These are phyloP conservation scores for Neonectria sp. DNA, from an alignment of 2,329 filamentous ascomycete species.

Conservation along the genomic window DNA sequence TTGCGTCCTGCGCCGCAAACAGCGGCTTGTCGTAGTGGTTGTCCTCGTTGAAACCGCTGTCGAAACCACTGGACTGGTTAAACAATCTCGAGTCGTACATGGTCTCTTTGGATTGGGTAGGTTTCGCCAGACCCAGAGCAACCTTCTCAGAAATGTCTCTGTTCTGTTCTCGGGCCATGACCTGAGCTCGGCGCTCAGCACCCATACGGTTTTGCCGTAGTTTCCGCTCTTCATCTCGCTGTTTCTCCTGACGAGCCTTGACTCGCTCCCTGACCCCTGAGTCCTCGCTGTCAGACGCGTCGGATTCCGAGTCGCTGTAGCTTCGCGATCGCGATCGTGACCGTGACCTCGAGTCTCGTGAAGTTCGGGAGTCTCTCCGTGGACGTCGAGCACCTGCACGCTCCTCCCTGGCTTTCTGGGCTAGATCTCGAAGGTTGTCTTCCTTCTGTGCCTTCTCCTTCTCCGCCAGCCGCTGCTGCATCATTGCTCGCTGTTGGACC, in stretches of 20 bases:
- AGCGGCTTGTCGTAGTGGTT: slow-evolving; percentile 97
- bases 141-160: slow-evolving; percentile 98
- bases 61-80: slow-evolving; percentile 93
- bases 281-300: slow-evolving; percentile 71
- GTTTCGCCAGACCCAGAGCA: slow-evolving; percentile 93
- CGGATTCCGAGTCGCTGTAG: slow-evolving; percentile 68
- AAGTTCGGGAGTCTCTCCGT: slow-evolving; percentile 50
- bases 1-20: slow-evolving; percentile 95
- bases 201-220: slow-evolving; percentile 96
- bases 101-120: slow-evolving; percentile 89
- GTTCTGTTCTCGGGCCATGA: slow-evolving; percentile 95
- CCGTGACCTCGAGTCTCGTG: slow-evolving; percentile 57
- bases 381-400: slow-evolving; percentile 69
- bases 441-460: slow-evolving; percentile 97
- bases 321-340: slow-evolving; percentile 60
- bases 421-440: slow-evolving; percentile 88
- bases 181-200: slow-evolving; percentile 89
- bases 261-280: slow-evolving; percentile 83
- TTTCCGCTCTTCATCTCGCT: slow-evolving; percentile 89
- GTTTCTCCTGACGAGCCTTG: slow-evolving; percentile 81
- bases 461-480: slow-evolving; percentile 97
- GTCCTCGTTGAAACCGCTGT: slow-evolving; percentile 95
- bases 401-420: slow-evolving; percentile 93
- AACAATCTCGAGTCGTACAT: slow-evolving; percentile 99
- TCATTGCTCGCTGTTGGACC: slow-evolving; percentile 89